Evolutionary conservation across 352 stramenopile species (phyloP), one percentile per base, ranked within the genome.

Genomic region (Thalassiosira gravida): DNA sequence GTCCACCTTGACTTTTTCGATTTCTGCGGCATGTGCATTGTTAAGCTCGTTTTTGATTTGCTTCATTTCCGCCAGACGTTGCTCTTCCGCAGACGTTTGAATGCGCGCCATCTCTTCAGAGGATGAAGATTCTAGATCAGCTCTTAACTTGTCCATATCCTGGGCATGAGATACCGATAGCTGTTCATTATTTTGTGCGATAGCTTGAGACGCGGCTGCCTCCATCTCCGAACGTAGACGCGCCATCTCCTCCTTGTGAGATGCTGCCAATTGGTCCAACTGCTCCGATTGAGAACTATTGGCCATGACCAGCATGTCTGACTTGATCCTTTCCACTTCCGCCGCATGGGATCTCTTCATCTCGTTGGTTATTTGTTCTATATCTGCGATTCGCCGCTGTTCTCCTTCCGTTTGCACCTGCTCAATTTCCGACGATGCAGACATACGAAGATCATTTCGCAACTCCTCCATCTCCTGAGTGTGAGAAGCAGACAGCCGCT

Each of bases 21-120:
- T 37, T 16, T 88, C 73, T 1, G 53, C 25, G 3, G 56, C 64
- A 29, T 88, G 69, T 20, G 32, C 65, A 30, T 61, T 32, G 20
- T 85, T 85, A 30, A 86, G 24, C 11, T 88, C 77, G 3, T 64
- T 69, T n/a, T 74, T 67, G 30, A 87, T 71, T 42, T 46, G 52
- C n/a, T 77, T 66, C 42, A 81, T 71, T 24, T 74, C 77, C 25
- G 61, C 50, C 7, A 27, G n/a, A 46, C 71, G 77, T 20, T 87
- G 62, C 13, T 80, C 37, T 3, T 83, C 44, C 0, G 74, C 62
- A 57, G 61, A 68, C 37, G 79, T 55, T 11, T 74, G 29, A n/a
- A 76, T 32, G 39, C 71, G 77, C 29, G 82, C 32, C 0, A 74
- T 61, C 29, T 73, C 63, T 20, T 75, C 58, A 39, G 6, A 5